phyloP scores from a whole-genome alignment of 2,329 filamentous ascomycete species.

The Mycogone perniciosa region DNA sequence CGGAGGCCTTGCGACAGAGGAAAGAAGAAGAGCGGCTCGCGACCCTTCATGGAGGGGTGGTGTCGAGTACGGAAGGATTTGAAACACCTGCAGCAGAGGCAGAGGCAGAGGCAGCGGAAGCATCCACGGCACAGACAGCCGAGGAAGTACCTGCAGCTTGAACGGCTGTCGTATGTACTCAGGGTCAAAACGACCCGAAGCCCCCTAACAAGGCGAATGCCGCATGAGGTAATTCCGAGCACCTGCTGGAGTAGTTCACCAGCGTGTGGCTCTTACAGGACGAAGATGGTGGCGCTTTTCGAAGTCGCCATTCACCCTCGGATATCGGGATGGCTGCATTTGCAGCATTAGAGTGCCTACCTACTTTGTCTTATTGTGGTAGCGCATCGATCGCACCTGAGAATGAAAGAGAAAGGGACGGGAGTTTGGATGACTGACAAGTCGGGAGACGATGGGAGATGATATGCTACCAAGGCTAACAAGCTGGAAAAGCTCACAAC shows the following conservation, averaged over 20 bases:
- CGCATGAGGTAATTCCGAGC: conserved; percentile 23
- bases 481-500: not conserved
- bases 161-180: conserved; percentile 1
- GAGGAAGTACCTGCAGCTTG: conserved; percentile 15
- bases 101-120: conserved; percentile 2
- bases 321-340: conserved; percentile 3
- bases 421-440: not conserved
- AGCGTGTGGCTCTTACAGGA: conserved; percentile 10
- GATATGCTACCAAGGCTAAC: not conserved
- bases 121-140: conserved; percentile 1
- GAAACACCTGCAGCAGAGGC: conserved; percentile 11
- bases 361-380: conserved; percentile 2
- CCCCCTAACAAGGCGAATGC: conserved; percentile 2
- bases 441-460: not conserved
- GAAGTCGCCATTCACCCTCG: conserved; percentile 1
- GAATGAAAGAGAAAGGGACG: conserved; percentile 2
- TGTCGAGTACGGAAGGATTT: not conserved
- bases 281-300: conserved; percentile 5
- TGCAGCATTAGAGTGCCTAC: conserved; percentile 7
- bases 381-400: conserved; percentile 7
- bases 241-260: conserved; percentile 14
- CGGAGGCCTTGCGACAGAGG: conserved; percentile 64
- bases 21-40: conserved; percentile 69
- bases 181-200: conserved; percentile 3
- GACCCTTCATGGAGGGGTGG: conserved; percentile 21